phyloP scores from a whole-genome alignment of 768 basidiomycete genomes.

The Galerina marginata region DNA sequence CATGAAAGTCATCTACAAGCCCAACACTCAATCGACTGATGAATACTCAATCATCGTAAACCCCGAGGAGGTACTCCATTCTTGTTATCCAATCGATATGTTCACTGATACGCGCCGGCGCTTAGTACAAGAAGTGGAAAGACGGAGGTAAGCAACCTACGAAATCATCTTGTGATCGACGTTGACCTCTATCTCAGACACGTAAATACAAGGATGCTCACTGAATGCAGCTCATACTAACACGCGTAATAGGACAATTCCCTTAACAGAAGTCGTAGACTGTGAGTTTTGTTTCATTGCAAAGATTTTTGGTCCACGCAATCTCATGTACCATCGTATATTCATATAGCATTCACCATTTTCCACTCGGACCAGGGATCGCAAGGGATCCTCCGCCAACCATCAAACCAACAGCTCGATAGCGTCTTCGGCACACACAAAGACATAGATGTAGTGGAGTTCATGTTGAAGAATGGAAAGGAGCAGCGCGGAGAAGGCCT shows the following conservation, averaged over 20 bases:
- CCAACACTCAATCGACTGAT: conserved; percentile 70
- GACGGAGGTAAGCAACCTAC: conserved; percentile 63
- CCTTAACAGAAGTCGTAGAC: conserved; percentile 80
- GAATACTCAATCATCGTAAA: conserved; percentile 78
- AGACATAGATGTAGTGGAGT: conserved; percentile 64
- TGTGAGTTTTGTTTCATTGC: conserved; percentile 52
- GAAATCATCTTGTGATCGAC: too few relatives aligned
- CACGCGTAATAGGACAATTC: conserved; percentile 57
- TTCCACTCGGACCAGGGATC: conserved; percentile 75
- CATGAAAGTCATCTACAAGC: conserved; percentile 82
- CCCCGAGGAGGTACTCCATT: conserved; percentile 54
- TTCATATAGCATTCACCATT: conserved; percentile 66
- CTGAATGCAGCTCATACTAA: conserved; percentile 10
- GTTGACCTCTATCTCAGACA: conserved; percentile 54
- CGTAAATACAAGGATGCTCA: conserved; percentile 49
- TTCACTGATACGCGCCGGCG: conserved; percentile 14
- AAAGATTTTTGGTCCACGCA: neutral
- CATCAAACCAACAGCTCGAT: conserved; percentile 88
- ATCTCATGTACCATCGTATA: neutral
- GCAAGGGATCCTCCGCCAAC: conserved; percentile 74
- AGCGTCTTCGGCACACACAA: conserved; percentile 68
- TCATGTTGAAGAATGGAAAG: conserved; percentile 68
- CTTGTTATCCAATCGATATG: conserved; percentile 3
- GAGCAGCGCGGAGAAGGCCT: conserved; percentile 59
- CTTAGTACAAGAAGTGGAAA: conserved; percentile 80